Evolutionary conservation across 768 basidiomycete species (phyloP).

Genomic region (Strobilomyces echinocephalus): DNA sequence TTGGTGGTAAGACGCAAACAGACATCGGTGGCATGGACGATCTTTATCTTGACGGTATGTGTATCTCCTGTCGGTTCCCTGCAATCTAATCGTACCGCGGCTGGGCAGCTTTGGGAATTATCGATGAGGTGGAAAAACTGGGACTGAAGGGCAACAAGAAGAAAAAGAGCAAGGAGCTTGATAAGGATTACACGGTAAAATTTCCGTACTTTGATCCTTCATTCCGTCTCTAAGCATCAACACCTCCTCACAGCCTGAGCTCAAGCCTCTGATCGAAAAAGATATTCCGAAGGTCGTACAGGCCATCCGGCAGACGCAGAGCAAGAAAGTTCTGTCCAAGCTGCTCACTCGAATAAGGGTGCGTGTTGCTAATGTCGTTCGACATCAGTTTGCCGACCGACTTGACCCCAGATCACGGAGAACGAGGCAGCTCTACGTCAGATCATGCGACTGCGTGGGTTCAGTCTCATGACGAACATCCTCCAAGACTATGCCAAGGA

Average conservation of each 20-base stretch:
- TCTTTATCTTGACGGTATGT: constrained; percentile 81
- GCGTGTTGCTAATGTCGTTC: background rate
- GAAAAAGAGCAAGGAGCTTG: constrained; percentile 88
- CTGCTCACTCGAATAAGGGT: constrained; percentile 85
- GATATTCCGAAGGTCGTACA: constrained; percentile 91
- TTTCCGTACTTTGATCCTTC: background rate
- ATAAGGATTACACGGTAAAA: constrained; percentile 86
- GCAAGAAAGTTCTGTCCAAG: constrained; percentile 75
- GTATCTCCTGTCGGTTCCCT: background rate
- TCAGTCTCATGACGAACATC: constrained; percentile 86
- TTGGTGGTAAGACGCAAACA: constrained; percentile 98
- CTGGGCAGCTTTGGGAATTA: constrained; percentile 78
- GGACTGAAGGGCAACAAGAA: constrained; percentile 85
- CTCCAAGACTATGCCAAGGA: constrained; percentile 74
- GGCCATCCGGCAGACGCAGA: constrained; percentile 84
- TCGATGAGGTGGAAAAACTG: constrained; percentile 79
- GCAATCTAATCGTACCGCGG: background rate
- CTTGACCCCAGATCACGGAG: constrained; percentile 64
- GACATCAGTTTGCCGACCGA: background rate
- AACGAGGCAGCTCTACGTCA: constrained; percentile 74
- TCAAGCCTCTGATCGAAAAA: constrained; percentile 68
- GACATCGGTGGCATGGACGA: constrained; percentile 94
- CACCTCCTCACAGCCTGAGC: constrained; percentile 51
- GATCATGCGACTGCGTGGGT: constrained; percentile 89
- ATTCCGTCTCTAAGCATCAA: background rate